Evolutionary conservation across 768 basidiomycete species (phyloP), one percentile per base, ranked within the genome.

Genomic region (Boletus patriciae): DNA sequence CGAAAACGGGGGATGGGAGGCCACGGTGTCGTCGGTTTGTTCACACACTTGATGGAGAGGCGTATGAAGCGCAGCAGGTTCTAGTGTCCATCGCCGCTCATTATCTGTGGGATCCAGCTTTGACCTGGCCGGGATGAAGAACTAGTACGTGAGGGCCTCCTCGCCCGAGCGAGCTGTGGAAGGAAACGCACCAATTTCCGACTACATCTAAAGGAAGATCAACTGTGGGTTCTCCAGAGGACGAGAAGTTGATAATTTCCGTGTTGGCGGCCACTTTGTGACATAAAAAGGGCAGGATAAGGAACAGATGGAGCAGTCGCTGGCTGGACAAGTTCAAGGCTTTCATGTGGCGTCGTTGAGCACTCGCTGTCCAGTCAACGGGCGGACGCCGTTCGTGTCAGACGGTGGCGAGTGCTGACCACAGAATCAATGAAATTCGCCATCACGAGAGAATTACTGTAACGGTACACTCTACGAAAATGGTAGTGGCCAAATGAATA

Each of bases 231-330:
- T 16, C 62, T 41, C 68, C 68, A 16, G 69, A 62, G 45, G 76
- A 71, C 25, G 65, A 67, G 64, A 87, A 84, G 67, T 83, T 84
- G 67, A 84, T 69, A 62, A 88, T 86, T 72, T 88, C 85, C 36
- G 86, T 88, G 69, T 88, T 86, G 21, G 79, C 84, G 49, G 71
- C 61, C 33, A 60, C 73, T 38, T 52, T 46, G 56, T 72, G 68
- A 62, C 63, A 69, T 59, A 66, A 58, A 43, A 66, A 48, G 46
- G 33, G 57, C 2, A 71, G 43, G 33, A 60, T 25, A 51, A 21
- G 43, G 27, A 54, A 43, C 31, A 62, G 58, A 56, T 50, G 48
- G 40, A 61, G 54, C 29, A 62, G 57, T 59, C 55, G 61, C 43
- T 38, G 54, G 52, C 29, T 27, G 52, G 49, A 38, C 59, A 10